Base-by-base conservation (phyloP, 2,329 filamentous ascomycete species). In the Ramularia endophylla region DNA sequence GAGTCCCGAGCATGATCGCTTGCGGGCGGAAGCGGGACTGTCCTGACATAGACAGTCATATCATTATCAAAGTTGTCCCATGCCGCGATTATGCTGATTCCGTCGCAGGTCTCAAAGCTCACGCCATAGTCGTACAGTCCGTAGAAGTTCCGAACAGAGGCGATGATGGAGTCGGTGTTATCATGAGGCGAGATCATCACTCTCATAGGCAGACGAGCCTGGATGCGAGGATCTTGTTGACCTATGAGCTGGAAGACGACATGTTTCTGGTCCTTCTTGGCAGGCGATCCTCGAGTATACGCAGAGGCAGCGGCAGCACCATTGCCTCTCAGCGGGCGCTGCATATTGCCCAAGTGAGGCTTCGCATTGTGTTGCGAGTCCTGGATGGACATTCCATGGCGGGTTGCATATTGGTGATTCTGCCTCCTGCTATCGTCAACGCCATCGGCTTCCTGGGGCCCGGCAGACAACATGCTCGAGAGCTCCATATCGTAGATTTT, bases 71-170 rank as follows among this genome's bases (percentile, higher is more conserved):
- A 88, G 71, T 98, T 98, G 67, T 97, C 90, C 65, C 95, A 95
- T 46, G 87, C 81, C 50, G 90, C 88, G 65, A 98, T 97, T 59
- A 98, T 79, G 47, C 85, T 94, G 59, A 85, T 90, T 58, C 87
- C 87, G 57, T 84, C 73, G 51, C 86, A 80, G 65, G 97, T 90
- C 68, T 97, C 90, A 60, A 98, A 97, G 68, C 87, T 94, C 60
- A 98, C 84, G 52, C 92, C 89, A 36, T 67, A 81, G 52, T 90
- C 86, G 64, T 95, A 95, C 53, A 98, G 77, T 47, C 92, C 92
- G 63, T 95, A 97, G 70, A 97, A 97, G 72, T 95, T 97, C 76
- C 95, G 97, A 60, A 97, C 90, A 1, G 92, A 97, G 11, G 88
- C 92, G 51, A 97, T 87, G 68, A 98, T 98, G 27, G 89, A 95